Base-by-base conservation (phyloP, 352 stramenopile species). In the Globisporangium nagaii region DNA sequence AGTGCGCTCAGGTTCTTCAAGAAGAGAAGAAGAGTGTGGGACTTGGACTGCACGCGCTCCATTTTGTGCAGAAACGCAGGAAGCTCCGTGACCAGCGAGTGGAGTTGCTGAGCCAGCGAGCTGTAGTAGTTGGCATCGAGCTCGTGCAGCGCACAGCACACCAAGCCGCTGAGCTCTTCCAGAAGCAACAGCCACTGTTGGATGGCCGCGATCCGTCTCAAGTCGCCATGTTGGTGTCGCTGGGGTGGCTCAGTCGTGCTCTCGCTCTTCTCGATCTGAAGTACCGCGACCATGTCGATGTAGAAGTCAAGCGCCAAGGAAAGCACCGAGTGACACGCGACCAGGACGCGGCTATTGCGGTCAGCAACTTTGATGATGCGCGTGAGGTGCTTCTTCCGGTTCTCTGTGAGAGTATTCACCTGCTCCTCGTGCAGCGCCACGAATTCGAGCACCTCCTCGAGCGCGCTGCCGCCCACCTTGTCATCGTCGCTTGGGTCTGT, bases 1-100 rank as follows among this genome's bases (percentile, higher is more conserved):
- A 81, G 28, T 6, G 52, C 56, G 44, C 81, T 62, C 6, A 80
- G 32, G 48, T 79, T 84, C n/a, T 67, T 73, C 25, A 81, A 46
- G 42, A 77, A 67, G 47, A 79, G 58, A 17, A 65, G 28, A 0
- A 76, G 35, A 1, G 65, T 60, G 30, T 79, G 56, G 13, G 61
- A 34, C 35, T 65, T 56, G 4, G 68, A 70, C 28, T 76, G 59
- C 0, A 66, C 22, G 4, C 58, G 54, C 58, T 83, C 65, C 56
- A 68, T 74, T 37, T 80, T 80, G 15, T 63, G 60, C 22, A 80
- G 43, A 50, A 80, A 76, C 8, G 47, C 2, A 0, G 70, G 73
- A 1, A 80, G 36, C 25, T 84, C 70, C 2, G 48, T 53, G 30
- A 67, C 56, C 8, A 73, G 63, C 5, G 48, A 46, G 19, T 66